Percentiles rank a stretch among this genome's conserved stretches.
Conservation (phyloP, 148 eudicot genomes). For the Fagopyrum tataricum region DNA sequence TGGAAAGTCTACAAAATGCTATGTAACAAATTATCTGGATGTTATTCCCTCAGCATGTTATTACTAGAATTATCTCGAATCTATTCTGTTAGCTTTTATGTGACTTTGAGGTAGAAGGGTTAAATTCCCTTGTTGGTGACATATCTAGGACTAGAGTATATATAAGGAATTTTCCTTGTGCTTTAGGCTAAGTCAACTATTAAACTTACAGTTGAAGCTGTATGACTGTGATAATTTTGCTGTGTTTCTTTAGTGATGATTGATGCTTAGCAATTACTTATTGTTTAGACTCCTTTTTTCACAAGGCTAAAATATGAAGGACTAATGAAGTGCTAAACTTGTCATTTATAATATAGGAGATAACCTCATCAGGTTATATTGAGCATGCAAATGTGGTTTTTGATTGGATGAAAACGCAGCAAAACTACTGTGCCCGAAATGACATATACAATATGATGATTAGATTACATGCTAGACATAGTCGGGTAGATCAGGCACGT, state of each 20-base stretch:
- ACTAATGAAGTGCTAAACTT: not conserved
- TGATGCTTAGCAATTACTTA: not conserved
- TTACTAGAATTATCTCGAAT: no score
- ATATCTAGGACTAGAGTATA: no score
- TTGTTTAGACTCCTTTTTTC: not conserved
- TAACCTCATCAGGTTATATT: slow-evolving; percentile 67
- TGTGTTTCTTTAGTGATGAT: not conserved
- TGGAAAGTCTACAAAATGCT: not conserved
- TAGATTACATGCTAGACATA: slow-evolving; percentile 79
- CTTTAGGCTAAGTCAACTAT: no score
- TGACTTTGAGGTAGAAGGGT: no score
- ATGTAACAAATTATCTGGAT: no score
- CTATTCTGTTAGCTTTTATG: no score
- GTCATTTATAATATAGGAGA: slow-evolving; percentile 45
- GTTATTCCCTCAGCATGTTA: no score
- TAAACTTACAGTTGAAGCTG: not conserved
- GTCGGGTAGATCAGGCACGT: slow-evolving; percentile 82
- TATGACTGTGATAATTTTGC: not conserved
- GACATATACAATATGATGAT: slow-evolving; percentile 97
- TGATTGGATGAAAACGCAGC: slow-evolving; percentile 90
- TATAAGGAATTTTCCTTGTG: no score
- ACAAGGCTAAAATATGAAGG: not conserved
- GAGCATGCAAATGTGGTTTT: slow-evolving; percentile 76
- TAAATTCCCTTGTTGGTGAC: no score
- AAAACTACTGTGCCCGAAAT: slow-evolving; percentile 72